These are phyloP conservation scores for Neoboletus brunneissimus DNA, from an alignment of 768 basidiomycete genomes.

Conservation along the genomic window DNA sequence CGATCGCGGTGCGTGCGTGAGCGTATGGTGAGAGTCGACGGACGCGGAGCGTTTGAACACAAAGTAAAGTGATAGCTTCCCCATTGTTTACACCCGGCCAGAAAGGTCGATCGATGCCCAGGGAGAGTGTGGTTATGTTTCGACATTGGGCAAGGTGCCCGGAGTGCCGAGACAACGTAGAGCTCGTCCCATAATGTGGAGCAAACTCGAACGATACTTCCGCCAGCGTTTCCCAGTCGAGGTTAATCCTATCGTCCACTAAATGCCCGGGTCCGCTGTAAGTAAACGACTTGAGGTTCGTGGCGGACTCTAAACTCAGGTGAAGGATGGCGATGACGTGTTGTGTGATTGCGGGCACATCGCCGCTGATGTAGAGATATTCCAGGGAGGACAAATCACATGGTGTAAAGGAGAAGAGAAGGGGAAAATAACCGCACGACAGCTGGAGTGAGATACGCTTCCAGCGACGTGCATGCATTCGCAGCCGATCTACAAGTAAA, in stretches of 20 bases:
- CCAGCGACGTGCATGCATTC: slow-evolving; percentile 18
- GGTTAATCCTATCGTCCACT: neutral
- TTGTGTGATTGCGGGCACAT: neutral
- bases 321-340: neutral
- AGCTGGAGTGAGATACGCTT: slow-evolving; percentile 11
- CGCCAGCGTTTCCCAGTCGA: slow-evolving; percentile 12
- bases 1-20: slow-evolving; percentile 1
- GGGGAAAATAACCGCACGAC: slow-evolving; percentile 9
- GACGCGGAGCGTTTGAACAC: slow-evolving; percentile 16
- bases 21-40: slow-evolving; percentile 6
- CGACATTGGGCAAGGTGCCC: slow-evolving; percentile 9
- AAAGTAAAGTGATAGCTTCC: slow-evolving; percentile 4
- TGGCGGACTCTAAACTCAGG: slow-evolving; percentile 10
- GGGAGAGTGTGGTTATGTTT: slow-evolving; percentile 20
- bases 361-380: slow-evolving; percentile 6
- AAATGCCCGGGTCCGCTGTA: slow-evolving; percentile 6
- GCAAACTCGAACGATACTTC: slow-evolving; percentile 15
- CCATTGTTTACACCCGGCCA: neutral
- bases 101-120: slow-evolving; percentile 13
- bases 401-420: slow-evolving; percentile 15
- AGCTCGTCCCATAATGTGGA: slow-evolving; percentile 1
- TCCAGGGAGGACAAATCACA: slow-evolving; percentile 19
- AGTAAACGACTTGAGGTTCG: slow-evolving; percentile 15
- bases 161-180: slow-evolving; percentile 5
- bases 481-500: slow-evolving; percentile 14